A percentile compares a stretch with the other conserved stretches of the same genome.
Evolutionary conservation across 2,329 filamentous ascomycete species (phyloP).

Genomic region (Ophiosphaerella korrae): DNA sequence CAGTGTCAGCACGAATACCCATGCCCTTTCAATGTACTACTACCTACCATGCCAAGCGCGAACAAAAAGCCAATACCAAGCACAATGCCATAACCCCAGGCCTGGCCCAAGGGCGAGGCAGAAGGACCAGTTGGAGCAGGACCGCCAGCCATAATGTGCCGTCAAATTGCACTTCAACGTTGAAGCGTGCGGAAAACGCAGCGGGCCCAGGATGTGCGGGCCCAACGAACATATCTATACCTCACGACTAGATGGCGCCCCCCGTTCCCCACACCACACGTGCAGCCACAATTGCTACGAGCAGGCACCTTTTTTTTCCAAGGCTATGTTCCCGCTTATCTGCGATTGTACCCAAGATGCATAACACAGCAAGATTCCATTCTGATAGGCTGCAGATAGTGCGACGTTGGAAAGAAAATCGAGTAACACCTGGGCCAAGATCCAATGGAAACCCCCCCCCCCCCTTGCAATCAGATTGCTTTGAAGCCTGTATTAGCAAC

Average conservation of each 20-base stretch:
- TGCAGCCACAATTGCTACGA: too few species aligned
- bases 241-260: too few species aligned
- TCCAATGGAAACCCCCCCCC: conserved; percentile 1
- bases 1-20: background rate
- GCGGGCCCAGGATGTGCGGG: conserved; percentile 3
- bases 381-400: conserved; percentile 33
- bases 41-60: conserved; percentile 34
- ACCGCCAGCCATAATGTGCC: conserved; percentile 28
- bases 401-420: background rate
- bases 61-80: conserved; percentile 40
- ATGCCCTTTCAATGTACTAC: background rate
- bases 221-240: conserved; percentile 25
- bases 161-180: background rate
- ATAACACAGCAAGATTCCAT: background rate
- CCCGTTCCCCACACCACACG: too few species aligned
- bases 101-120: conserved; percentile 32
- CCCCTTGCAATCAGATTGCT: conserved; percentile 2
- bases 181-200: background rate
- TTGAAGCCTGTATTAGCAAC: conserved; percentile 14
- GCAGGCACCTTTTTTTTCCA: too few species aligned
- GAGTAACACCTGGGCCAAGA: background rate
- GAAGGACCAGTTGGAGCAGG: conserved; percentile 31
- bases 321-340: conserved; percentile 16
- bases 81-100: conserved; percentile 42
- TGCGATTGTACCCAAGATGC: conserved; percentile 5